phyloP scores from a whole-genome alignment of 805 yeast genomes.

The Yarrowia bubula region DNA sequence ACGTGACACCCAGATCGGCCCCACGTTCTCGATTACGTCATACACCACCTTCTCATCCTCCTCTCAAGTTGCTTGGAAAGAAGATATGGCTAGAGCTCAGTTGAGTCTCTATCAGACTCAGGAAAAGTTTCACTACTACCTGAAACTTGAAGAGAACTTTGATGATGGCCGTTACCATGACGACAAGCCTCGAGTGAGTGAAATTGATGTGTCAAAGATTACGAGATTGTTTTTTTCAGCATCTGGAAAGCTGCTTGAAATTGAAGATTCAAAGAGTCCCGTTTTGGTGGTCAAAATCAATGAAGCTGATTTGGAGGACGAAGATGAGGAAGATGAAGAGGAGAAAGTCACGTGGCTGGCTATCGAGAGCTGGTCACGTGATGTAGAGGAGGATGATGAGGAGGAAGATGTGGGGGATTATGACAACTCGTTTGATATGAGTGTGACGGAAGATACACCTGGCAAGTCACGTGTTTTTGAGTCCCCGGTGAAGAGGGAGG shows the following conservation, averaged over 20 bases:
- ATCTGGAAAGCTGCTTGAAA: slow-evolving; percentile 60
- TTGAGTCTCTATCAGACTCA: slow-evolving; percentile 36
- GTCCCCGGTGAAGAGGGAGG: background rate
- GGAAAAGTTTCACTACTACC: slow-evolving; percentile 43
- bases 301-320: slow-evolving; percentile 30
- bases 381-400: slow-evolving; percentile 51
- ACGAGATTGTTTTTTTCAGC: slow-evolving; percentile 63
- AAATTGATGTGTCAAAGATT: slow-evolving; percentile 45
- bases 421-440: slow-evolving; percentile 36
- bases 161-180: slow-evolving; percentile 75
- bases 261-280: slow-evolving; percentile 62
- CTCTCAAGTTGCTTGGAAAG: slow-evolving; percentile 68
- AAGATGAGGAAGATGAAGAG: slow-evolving; percentile 28
- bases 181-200: slow-evolving; percentile 43
- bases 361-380: slow-evolving; percentile 45
- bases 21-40: slow-evolving; percentile 53
- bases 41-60: slow-evolving; percentile 53
- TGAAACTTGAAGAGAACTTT: slow-evolving; percentile 55
- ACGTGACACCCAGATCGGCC: slow-evolving; percentile 50
- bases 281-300: slow-evolving; percentile 61
- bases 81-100: slow-evolving; percentile 58
- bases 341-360: slow-evolving; percentile 19
- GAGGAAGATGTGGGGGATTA: slow-evolving; percentile 32
- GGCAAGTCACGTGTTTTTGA: background rate
- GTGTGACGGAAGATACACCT: slow-evolving; percentile 34